These are phyloP conservation scores for Penium margaritaceum DNA, from an alignment of 139 green algal species.

Conservation along the genomic window DNA sequence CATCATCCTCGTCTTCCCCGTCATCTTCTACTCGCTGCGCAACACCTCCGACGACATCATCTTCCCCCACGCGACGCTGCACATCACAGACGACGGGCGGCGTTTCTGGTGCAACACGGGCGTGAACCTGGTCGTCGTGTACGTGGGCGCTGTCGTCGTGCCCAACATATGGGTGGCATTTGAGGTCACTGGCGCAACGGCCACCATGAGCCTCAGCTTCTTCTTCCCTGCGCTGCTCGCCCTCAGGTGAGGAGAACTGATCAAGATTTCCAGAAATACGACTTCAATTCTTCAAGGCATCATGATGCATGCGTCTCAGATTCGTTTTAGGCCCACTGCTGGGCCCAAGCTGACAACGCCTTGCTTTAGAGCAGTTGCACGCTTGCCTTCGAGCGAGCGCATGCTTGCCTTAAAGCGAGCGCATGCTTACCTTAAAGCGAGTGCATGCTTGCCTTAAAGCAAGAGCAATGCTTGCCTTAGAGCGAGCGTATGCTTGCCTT, in stretches of 20 bases:
- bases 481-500: too few species aligned
- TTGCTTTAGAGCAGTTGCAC: too few species aligned
- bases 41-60: constrained; percentile 10
- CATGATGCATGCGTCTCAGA: too few species aligned
- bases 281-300: too few species aligned
- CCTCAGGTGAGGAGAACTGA: constrained; percentile 8
- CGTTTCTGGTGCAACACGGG: background rate
- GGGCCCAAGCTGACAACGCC: too few species aligned
- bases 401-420: too few species aligned
- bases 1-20: constrained; percentile 25
- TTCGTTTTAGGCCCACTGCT: too few species aligned
- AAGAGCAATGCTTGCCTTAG: too few species aligned
- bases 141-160: background rate
- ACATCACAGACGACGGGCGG: background rate
- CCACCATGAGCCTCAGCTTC: constrained; percentile 7
- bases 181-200: constrained; percentile 8
- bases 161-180: constrained; percentile 26
- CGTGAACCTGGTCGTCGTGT: background rate
- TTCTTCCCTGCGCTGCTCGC: constrained; percentile 16
- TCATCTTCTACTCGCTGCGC: constrained; percentile 35
- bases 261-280: too few species aligned
- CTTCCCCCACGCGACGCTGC: background rate
- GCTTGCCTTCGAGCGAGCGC: too few species aligned
- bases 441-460: too few species aligned
- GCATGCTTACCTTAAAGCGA: too few species aligned